Conservation (phyloP, 2,329 filamentous ascomycete species). For the Scleromitrula shiraiana region DNA sequence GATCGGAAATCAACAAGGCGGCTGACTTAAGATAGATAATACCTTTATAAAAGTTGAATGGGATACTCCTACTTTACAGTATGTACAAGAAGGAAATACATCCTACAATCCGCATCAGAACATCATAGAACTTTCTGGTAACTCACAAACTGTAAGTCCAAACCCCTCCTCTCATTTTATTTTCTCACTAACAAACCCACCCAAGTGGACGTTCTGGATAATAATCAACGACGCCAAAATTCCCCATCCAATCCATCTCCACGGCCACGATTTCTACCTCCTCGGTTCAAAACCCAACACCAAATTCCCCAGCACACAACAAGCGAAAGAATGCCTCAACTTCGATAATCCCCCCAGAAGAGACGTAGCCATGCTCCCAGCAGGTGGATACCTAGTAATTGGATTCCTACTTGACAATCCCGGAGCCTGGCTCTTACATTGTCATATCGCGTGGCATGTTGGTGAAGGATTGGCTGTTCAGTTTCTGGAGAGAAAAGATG, state of each 20-base stretch:
- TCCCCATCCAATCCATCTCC: conserved; percentile 36
- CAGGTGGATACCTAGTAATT: conserved; percentile 11
- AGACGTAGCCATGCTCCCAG: conserved; percentile 39
- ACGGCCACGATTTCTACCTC: too few species aligned
- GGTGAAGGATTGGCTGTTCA: neutral
- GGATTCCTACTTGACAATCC: conserved; percentile 31
- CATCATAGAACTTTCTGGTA: conserved; percentile 10
- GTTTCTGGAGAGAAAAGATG: neutral
- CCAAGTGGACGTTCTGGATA: conserved; percentile 9
- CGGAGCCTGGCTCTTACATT: conserved; percentile 20
- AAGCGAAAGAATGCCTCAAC: conserved; percentile 8
- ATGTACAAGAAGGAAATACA: conserved; percentile 21
- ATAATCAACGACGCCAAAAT: neutral
- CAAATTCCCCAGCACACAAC: conserved; percentile 37
- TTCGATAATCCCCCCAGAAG: conserved; percentile 39
- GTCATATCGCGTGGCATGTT: conserved; percentile 8
- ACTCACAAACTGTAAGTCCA: neutral
- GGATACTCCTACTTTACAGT: conserved; percentile 34
- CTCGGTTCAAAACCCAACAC: conserved; percentile 41
- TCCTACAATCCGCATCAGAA: conserved; percentile 8
- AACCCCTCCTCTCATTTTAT: neutral
- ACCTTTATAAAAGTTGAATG: conserved; percentile 32
- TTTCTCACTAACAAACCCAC: neutral
- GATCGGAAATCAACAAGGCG: too few species aligned
- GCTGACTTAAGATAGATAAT: too few species aligned